These are phyloP conservation scores for Aspergillus sergii DNA, from an alignment of 2,329 filamentous ascomycete species.

Conservation along the genomic window DNA sequence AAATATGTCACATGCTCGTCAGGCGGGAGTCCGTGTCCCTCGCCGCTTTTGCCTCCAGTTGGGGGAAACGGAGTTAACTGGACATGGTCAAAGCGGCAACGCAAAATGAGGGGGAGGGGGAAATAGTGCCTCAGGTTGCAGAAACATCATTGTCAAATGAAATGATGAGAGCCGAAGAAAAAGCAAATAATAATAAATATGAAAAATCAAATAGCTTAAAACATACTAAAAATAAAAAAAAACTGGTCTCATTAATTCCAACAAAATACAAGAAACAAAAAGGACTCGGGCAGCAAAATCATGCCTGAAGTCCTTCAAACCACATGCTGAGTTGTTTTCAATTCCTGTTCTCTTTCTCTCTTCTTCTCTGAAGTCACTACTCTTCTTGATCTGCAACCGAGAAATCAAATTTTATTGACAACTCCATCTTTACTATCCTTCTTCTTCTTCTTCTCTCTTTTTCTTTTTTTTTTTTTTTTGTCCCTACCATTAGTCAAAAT, in stretches of 20 bases:
- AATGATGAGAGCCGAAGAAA: not conserved
- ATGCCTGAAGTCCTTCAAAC: conserved; percentile 7
- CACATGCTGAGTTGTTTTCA: conserved; percentile 8
- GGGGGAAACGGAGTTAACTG: not conserved
- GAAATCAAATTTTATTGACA: not conserved
- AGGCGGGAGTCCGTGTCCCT: not conserved
- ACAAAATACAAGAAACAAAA: not conserved
- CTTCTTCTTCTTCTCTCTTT: too few relatives aligned
- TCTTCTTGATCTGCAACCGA: not conserved
- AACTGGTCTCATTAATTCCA: not conserved
- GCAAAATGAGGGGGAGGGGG: conserved; percentile 26
- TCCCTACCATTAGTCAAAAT: conserved; percentile 23
- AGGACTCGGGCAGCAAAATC: conserved; percentile 10
- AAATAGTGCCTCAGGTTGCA: conserved; percentile 14
- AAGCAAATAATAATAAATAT: not conserved
- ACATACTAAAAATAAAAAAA: conserved; percentile 8
- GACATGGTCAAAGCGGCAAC: conserved; percentile 17
- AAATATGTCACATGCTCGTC: not conserved
- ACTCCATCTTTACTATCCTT: conserved; percentile 9
- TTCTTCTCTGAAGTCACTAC: conserved; percentile 9
- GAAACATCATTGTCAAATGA: conserved; percentile 2
- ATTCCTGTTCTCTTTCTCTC: conserved; percentile 7
- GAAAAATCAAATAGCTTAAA: conserved; percentile 6
- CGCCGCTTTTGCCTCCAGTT: conserved; percentile 13
- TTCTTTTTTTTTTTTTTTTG: too few relatives aligned